Base-by-base conservation (phyloP, 768 basidiomycete species). In the Mycena capillaripes region DNA sequence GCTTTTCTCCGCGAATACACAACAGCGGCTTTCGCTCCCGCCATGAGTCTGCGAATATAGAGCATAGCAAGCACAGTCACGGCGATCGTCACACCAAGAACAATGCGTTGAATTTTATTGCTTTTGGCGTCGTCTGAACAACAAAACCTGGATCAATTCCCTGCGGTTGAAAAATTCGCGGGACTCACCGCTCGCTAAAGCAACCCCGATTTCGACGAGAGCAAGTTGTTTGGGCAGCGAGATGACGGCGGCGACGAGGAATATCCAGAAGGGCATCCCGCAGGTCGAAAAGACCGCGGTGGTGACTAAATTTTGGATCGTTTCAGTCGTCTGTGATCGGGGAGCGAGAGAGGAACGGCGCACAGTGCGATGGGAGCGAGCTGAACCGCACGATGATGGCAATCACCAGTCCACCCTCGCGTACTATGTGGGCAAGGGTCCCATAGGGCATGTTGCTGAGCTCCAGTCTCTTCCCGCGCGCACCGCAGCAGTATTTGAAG, bases 191-290 rank as follows among this genome's bases (percentile, higher is more conserved):
- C 67, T 58, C 3, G 34, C 56, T 0, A 80, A 29, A 7, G 77
- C 66, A 59, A 79, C 82, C n/a, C 86, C 86, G 50, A 86, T 78
- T 71, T 87, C 87, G 16, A 87, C 87, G 21, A 83, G 80, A 32
- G 82, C 80, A 34, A 88, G 79, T 80, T 87, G 86, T 71, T 86
- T 86, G 9, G 86, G 86, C 17, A 85, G 69, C 40, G 82, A 82
- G 21, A 84, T 70, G 40, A 86, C 72, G 11, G 86, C 80, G 6
- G 86, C 85, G 10, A 84, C 46, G 30, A 78, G 66, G 79, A 86
- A 87, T 40, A 81, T 74, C 75, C 77, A 82, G 55, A 86, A 81
- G 36, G 53, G 67, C 80, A 87, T 82, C 4, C 86, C 86, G 61
- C 83, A 84, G 4, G 85, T 82, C 2, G 86, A 78, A 65, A 86